phyloP scores from a whole-genome alignment of 2,329 filamentous ascomycete species.

The Periconia macrospinosa region DNA sequence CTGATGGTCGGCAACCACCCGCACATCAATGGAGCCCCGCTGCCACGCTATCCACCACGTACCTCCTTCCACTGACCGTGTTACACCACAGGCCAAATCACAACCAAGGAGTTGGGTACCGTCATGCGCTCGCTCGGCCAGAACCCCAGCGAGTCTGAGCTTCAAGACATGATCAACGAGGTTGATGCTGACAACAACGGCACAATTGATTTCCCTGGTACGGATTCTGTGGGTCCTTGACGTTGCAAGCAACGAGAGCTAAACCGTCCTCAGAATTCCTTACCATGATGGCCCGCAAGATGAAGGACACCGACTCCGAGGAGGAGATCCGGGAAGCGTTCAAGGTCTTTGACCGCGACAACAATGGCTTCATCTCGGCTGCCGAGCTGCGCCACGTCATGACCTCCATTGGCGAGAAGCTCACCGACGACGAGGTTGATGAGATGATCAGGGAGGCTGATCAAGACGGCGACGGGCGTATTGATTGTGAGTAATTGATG shows the following conservation, averaged over 20 bases:
- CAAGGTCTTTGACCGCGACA: slow-evolving; percentile 68
- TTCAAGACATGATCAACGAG: slow-evolving; percentile 69
- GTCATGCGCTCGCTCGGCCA: slow-evolving; percentile 67
- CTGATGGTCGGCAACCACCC: no score
- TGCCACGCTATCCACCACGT: slow-evolving; percentile 5
- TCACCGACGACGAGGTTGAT: slow-evolving; percentile 64
- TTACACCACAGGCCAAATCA: slow-evolving; percentile 59
- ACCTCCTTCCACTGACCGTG: slow-evolving; percentile 23
- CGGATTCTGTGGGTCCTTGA: not conserved
- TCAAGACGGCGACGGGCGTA: slow-evolving; percentile 64
- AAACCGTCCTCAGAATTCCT: slow-evolving; percentile 57
- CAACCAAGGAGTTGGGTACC: slow-evolving; percentile 63
- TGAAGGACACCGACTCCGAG: slow-evolving; percentile 64
- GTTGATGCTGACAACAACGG: slow-evolving; percentile 67
- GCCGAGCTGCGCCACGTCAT: slow-evolving; percentile 66
- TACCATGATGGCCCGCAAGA: slow-evolving; percentile 66
- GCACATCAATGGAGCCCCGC: no score
- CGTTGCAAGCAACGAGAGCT: slow-evolving; percentile 2
- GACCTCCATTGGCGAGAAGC: slow-evolving; percentile 65
- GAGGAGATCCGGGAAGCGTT: slow-evolving; percentile 68
- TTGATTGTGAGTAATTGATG: slow-evolving; percentile 57
- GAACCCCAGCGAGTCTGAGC: slow-evolving; percentile 63
- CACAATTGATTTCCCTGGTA: slow-evolving; percentile 66
- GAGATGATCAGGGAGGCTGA: slow-evolving; percentile 69
- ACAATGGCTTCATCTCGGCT: slow-evolving; percentile 66